Conservation (phyloP, 129 eudicot genomes). For the Centaurea solstitialis region DNA sequence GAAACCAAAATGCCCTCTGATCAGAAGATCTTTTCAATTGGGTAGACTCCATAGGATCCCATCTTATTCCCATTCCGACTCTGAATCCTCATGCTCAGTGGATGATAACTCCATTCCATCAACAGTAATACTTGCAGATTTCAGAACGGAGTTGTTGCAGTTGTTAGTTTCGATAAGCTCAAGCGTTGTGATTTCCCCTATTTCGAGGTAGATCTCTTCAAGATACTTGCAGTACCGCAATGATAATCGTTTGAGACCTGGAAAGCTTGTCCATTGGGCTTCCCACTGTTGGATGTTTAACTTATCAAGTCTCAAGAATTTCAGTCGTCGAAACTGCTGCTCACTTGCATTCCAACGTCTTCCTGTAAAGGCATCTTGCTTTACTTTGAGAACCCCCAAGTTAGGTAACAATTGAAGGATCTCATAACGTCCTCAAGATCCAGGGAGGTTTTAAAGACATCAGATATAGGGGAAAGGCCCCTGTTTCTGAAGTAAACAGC, state of each 20-base stretch:
- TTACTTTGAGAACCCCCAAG: slow-evolving; percentile 10
- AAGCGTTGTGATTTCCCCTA: slow-evolving; percentile 1
- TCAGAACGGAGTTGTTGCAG: not conserved
- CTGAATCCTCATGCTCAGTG: not conserved
- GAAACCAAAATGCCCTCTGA: too few relatives aligned
- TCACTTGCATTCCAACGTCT: too few relatives aligned
- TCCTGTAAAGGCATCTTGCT: too few relatives aligned
- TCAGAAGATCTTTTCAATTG: too few relatives aligned
- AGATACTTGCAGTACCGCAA: not conserved
- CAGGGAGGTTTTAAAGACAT: too few relatives aligned
- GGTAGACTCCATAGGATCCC: too few relatives aligned
- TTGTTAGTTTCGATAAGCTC: not conserved
- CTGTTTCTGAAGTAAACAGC: too few relatives aligned
- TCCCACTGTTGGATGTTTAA: not conserved
- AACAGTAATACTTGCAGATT: not conserved
- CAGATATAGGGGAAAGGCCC: too few relatives aligned
- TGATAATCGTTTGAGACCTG: not conserved
- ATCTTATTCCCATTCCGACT: too few relatives aligned
- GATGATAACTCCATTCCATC: not conserved
- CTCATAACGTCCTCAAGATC: too few relatives aligned
- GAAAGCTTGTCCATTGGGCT: not conserved
- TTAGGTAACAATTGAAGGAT: not conserved
- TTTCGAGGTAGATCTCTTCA: not conserved
- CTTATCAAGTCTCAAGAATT: not conserved
- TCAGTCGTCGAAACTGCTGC: not conserved